These are phyloP conservation scores for Albugo candida DNA, from an alignment of 352 stramenopile genomes.

Conservation along the genomic window DNA sequence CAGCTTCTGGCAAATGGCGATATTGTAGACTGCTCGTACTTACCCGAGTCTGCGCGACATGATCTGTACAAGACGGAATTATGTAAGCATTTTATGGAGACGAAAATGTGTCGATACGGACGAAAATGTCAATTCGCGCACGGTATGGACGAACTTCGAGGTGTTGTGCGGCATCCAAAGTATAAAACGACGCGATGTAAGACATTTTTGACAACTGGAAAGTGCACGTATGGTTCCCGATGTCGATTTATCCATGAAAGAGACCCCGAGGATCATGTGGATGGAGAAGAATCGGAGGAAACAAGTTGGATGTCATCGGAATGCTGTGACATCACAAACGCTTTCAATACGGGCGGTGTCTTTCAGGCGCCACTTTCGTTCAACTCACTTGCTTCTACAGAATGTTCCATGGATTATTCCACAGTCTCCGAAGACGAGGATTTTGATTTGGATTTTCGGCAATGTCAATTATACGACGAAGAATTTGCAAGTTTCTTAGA, in stretches of 20 bases:
- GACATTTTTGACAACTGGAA: slow-evolving; percentile 62
- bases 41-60: slow-evolving; percentile 63
- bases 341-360: slow-evolving; percentile 11
- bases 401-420: no score
- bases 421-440: no score
- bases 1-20: slow-evolving; percentile 73
- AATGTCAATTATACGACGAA: not conserved
- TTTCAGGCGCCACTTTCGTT: slow-evolving; percentile 20
- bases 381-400: not conserved
- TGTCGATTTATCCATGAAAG: slow-evolving; percentile 75
- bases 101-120: slow-evolving; percentile 71
- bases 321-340: slow-evolving; percentile 2
- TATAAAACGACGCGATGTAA: slow-evolving; percentile 86
- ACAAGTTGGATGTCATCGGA: no score
- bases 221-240: slow-evolving; percentile 74
- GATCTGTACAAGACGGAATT: slow-evolving; percentile 85
- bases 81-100: slow-evolving; percentile 78
- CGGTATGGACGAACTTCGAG: slow-evolving; percentile 62
- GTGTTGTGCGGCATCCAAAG: slow-evolving; percentile 75
- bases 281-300: no score
- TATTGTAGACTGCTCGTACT: slow-evolving; percentile 59
- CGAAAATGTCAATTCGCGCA: slow-evolving; percentile 83
- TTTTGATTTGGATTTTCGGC: no score
- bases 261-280: no score
- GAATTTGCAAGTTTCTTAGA: not conserved